phyloP scores from a whole-genome alignment of 768 basidiomycete species.

The Lactarius deliciosus region DNA sequence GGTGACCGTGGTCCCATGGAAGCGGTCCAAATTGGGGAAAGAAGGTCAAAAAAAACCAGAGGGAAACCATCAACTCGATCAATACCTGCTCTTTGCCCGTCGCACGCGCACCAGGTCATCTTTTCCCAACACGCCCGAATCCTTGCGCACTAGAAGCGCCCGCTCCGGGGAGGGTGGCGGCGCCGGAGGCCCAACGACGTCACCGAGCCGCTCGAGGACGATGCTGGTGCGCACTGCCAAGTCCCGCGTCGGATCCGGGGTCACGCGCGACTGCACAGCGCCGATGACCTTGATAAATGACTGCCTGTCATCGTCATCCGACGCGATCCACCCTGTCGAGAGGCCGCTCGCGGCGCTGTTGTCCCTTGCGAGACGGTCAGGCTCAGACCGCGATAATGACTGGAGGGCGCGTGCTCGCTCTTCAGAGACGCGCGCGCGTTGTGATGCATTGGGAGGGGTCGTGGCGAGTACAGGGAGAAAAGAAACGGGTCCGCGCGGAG shows the following conservation, averaged over 20 bases:
- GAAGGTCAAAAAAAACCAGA: neutral
- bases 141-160: conserved; percentile 1
- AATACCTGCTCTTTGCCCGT: neutral
- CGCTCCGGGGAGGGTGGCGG: neutral
- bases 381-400: neutral
- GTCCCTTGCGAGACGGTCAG: neutral
- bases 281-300: conserved; percentile 15
- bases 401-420: neutral
- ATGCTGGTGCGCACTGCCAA: conserved; percentile 15
- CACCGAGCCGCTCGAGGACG: conserved; percentile 14
- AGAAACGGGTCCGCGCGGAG: neutral
- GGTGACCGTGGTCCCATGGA: neutral
- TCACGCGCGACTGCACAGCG: conserved; percentile 8
- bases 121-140: conserved; percentile 17
- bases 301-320: neutral
- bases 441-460: neutral
- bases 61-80: neutral
- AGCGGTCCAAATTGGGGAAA: too few species aligned
- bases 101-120: conserved; percentile 17
- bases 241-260: conserved; percentile 12
- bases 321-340: conserved; percentile 25
- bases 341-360: conserved; percentile 7
- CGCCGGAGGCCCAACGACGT: neutral
- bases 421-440: neutral
- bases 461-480: neutral